Evolutionary conservation across 2,329 filamentous ascomycete genomes (phyloP), one percentile per base, ranked within the genome.

Genomic region (Botrytis porri): DNA sequence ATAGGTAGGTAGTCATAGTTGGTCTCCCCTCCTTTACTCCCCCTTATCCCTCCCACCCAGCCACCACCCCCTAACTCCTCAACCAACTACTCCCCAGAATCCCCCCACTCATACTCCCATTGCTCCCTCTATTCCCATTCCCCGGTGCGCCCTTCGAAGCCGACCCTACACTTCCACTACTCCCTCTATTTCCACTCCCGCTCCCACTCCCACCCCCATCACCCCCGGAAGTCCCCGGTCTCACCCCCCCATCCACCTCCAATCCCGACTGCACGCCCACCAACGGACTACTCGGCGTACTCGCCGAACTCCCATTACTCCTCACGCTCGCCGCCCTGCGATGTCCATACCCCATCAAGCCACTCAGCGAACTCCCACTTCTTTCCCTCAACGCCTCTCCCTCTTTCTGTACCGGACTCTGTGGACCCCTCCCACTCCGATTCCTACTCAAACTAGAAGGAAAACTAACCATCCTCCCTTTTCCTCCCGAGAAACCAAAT

Each of bases 201-300:
- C 22, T 39, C 5, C 59, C 82, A 76, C 37, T 84, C 1, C 76
- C 78, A 93, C 88, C 43, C 91, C 88, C 39, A 89, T 88, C 76
- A 81, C 74, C 45, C 91, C 88, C 41, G 89, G 88, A 75, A 25
- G 51, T 66, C 20, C 35, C 62, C 20, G 62, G 70, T 22, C 60
- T 54, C 45, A n/a, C 20, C n/a, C 22, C 62, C 43, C 39, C 37
- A 66, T 51, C 62, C 43, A 48, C 48, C 37, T 72, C 63, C 14
- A 72, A 60, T 0, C 70, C 70, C 29, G 70, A 16, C 35, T 72
- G 62, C 39, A 41, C n/a, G 1, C 32, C 16, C 3, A 16, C 57
- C 25, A 70, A 64, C 6, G 69, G 69, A 54, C 69, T 71, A 29
- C 57, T 63, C 4, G 69, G 59, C 69, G 69, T 43, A 22, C 70